Evolutionary conservation across 345 rosid genomes (phyloP).

Genomic region (Eucalyptus pumila): DNA sequence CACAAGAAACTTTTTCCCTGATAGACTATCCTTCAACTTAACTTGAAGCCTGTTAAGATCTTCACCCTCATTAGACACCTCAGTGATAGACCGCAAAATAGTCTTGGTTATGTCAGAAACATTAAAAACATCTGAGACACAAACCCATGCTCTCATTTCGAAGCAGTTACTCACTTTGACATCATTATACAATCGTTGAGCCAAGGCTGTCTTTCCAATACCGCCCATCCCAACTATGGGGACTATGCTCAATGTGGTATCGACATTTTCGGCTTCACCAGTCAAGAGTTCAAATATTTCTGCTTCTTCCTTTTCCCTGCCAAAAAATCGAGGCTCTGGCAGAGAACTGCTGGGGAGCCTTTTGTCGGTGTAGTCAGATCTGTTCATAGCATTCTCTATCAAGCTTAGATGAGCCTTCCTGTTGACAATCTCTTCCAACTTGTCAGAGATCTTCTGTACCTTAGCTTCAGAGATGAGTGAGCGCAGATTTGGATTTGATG

Average conservation of each 20-base stretch:
- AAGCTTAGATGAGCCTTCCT: neutral
- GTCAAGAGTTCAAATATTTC: rapidly evolving
- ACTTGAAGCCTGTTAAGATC: neutral
- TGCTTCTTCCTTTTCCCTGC: neutral
- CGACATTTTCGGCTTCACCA: rapidly evolving
- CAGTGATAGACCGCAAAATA: rapidly evolving
- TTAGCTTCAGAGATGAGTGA: rapidly evolving
- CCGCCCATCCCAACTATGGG: neutral
- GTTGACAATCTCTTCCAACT: neutral
- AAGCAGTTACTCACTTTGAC: rapidly evolving
- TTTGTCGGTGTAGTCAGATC: neutral
- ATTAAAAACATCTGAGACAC: neutral
- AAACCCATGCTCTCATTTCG: neutral
- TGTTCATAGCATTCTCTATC: neutral
- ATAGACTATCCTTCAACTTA: neutral
- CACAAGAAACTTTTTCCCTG: neutral
- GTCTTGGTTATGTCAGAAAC: neutral
- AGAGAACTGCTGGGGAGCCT: neutral
- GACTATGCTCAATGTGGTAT: neutral
- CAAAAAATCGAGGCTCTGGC: rapidly evolving
- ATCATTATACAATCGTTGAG: neutral
- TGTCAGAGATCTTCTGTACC: rapidly evolving
- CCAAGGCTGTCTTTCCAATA: neutral
- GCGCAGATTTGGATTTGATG: rapidly evolving
- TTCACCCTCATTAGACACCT: rapidly evolving